phyloP scores from a whole-genome alignment of 2,329 filamentous ascomycete species.

The Periconia sp. region DNA sequence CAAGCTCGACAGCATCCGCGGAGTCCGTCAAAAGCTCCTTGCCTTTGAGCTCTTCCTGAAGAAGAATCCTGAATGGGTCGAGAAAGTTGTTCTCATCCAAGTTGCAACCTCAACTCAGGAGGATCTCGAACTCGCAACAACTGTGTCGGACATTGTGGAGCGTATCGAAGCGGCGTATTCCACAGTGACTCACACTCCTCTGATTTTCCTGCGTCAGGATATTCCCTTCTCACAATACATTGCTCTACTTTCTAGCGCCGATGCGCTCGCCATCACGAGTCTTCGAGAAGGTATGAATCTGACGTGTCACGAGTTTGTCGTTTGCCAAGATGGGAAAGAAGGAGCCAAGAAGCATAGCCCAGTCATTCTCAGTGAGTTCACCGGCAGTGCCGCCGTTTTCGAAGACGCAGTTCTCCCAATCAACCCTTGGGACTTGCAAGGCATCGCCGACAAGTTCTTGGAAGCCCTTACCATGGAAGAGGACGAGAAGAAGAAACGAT shows the following conservation, averaged over 20 bases:
- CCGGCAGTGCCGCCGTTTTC: conserved; percentile 86
- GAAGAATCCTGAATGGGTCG: conserved; percentile 86
- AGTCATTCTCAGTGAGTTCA: conserved; percentile 92
- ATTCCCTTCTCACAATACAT: conserved; percentile 91
- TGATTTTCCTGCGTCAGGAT: conserved; percentile 93
- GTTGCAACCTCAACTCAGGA: conserved; percentile 90
- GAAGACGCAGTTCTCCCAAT: conserved; percentile 78
- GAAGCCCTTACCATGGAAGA: conserved; percentile 77
- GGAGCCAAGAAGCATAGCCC: conserved; percentile 78
- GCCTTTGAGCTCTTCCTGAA: conserved; percentile 93
- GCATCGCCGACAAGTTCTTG: conserved; percentile 84
- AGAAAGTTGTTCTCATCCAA: conserved; percentile 85
- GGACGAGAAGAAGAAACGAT: conserved; percentile 73
- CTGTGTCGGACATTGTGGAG: conserved; percentile 90
- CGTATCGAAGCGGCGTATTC: conserved; percentile 91
- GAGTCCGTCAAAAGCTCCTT: conserved; percentile 89
- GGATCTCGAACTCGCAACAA: conserved; percentile 82
- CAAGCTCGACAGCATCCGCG: conserved; percentile 89
- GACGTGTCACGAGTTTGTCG: conserved; percentile 90
- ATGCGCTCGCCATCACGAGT: conserved; percentile 91
- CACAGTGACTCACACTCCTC: conserved; percentile 85
- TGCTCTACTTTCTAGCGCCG: conserved; percentile 85
- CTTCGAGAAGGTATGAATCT: conserved; percentile 97
- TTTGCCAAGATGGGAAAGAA: conserved; percentile 80
- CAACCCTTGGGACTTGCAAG: conserved; percentile 93